phyloP scores from a whole-genome alignment of 257 asterid species.

The Gentiana straminea region DNA sequence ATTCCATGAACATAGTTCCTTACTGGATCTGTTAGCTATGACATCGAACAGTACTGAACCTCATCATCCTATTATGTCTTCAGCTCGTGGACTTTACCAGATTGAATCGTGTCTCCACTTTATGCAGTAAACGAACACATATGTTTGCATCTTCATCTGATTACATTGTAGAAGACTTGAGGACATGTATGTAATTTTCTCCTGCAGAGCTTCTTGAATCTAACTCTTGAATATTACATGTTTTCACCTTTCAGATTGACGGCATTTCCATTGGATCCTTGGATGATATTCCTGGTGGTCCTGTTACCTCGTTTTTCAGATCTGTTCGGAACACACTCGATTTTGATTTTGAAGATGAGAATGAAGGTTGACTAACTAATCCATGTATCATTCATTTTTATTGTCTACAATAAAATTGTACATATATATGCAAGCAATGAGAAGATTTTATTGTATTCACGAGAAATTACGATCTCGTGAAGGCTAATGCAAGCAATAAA shows the following conservation, averaged over 20 bases:
- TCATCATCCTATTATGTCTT: too few relatives aligned
- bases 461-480: too few relatives aligned
- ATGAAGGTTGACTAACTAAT: constrained; percentile 57
- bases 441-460: too few relatives aligned
- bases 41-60: too few relatives aligned
- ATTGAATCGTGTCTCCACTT: neutral
- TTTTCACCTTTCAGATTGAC: constrained; percentile 47
- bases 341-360: constrained; percentile 85
- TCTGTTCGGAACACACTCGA: constrained; percentile 75
- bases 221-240: neutral
- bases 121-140: too few relatives aligned
- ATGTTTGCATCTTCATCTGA: too few relatives aligned
- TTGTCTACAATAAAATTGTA: too few relatives aligned
- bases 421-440: too few relatives aligned
- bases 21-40: too few relatives aligned
- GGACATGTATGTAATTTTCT: constrained; percentile 3
- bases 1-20: too few relatives aligned
- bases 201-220: neutral
- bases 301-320: constrained; percentile 65
- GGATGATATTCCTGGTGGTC: constrained; percentile 91
- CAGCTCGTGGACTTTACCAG: neutral
- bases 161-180: neutral
- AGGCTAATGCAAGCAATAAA: too few relatives aligned
- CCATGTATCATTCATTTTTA: neutral
- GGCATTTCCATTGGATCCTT: constrained; percentile 64